Percentiles rank a stretch among this genome's conserved stretches.
phyloP scores from a whole-genome alignment of 371 early-diverging fungal genomes.

The Circinella minor region DNA sequence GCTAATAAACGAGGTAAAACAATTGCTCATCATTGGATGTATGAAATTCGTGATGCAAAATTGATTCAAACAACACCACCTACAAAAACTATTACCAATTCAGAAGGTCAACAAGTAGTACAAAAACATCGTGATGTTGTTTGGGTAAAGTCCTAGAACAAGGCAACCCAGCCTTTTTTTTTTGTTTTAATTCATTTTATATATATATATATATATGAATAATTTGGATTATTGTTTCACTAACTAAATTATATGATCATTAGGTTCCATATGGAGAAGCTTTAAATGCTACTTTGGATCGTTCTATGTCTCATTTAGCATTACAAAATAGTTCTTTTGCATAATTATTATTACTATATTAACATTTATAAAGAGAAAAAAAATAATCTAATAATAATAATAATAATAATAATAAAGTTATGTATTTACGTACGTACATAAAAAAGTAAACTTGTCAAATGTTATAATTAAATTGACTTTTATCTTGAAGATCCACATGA shows the following conservation, averaged over 20 bases:
- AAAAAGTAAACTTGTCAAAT: too few species aligned
- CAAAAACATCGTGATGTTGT: slow-evolving; percentile 29
- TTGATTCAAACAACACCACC: not conserved
- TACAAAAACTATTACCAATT: not conserved
- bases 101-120: slow-evolving; percentile 28
- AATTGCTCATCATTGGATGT: slow-evolving; percentile 50
- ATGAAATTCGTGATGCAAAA: slow-evolving; percentile 37
- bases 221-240: too few species aligned
- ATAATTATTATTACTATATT: too few species aligned
- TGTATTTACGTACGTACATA: too few species aligned
- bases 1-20: slow-evolving; percentile 49
- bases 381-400: too few species aligned
- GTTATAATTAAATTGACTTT: too few species aligned
- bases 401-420: too few species aligned
- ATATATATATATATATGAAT: too few species aligned
- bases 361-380: too few species aligned
- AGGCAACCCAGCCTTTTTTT: too few species aligned
- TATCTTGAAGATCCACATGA: too few species aligned
- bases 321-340: slow-evolving; percentile 23
- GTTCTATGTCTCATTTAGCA: slow-evolving; percentile 46
- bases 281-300: slow-evolving; percentile 34
- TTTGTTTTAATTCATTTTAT: too few species aligned
- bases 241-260: not conserved
- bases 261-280: slow-evolving; percentile 45
- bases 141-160: slow-evolving; percentile 33